A percentile compares a stretch with the other conserved stretches of the same genome.
phyloP scores from a whole-genome alignment of 768 basidiomycete genomes.

The button mushroom (Agaricus bisporus) region DNA sequence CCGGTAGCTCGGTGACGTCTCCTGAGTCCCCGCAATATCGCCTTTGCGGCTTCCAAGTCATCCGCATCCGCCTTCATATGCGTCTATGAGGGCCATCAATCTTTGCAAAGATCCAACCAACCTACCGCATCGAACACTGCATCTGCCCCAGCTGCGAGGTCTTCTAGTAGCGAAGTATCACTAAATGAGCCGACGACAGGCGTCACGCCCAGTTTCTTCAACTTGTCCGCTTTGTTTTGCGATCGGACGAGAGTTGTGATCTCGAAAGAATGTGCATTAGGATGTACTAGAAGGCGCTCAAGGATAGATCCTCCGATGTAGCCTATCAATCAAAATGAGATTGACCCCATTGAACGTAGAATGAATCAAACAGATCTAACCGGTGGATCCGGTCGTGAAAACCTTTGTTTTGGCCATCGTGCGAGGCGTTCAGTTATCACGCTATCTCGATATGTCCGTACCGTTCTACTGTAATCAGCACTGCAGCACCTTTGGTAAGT shows the following conservation, averaged over 20 bases:
- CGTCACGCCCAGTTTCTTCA: constrained; percentile 29
- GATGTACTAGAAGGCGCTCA: constrained; percentile 31
- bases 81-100: not conserved
- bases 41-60: constrained; percentile 34
- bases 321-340: constrained; percentile 18
- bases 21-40: constrained; percentile 48
- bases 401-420: constrained; percentile 23
- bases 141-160: constrained; percentile 38
- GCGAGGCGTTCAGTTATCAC: not conserved
- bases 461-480: too few species aligned
- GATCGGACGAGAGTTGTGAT: constrained; percentile 43
- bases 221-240: constrained; percentile 35
- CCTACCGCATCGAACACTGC: constrained; percentile 29
- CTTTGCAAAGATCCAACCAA: not conserved
- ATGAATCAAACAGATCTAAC: constrained; percentile 16
- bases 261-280: constrained; percentile 24
- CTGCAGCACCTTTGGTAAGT: too few species aligned
- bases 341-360: not conserved
- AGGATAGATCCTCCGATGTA: constrained; percentile 47
- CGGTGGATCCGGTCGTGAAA: constrained; percentile 37
- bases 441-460: too few species aligned
- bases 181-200: constrained; percentile 38
- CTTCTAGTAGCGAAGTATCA: constrained; percentile 35
- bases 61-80: constrained; percentile 33
- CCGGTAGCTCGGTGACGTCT: constrained; percentile 36